Percentiles rank a stretch among this genome's conserved stretches.
Conservation (phyloP, 306 rosid species). For the Begonia loranthoides region DNA sequence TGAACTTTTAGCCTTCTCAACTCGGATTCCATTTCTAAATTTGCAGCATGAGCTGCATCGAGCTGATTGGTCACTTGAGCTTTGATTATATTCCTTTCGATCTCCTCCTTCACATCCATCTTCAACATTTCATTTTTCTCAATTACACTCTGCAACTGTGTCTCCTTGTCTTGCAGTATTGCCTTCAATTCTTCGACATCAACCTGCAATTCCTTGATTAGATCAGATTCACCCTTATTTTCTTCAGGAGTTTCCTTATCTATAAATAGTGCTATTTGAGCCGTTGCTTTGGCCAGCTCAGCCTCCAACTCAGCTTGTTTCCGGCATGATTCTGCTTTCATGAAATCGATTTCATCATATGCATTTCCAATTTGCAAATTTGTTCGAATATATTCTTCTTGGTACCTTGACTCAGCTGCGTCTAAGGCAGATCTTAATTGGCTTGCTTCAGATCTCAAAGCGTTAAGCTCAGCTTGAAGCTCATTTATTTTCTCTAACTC, state of each 20-base stretch:
- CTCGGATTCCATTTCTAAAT: constrained; percentile 64
- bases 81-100: constrained; percentile 24
- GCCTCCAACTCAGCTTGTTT: constrained; percentile 37
- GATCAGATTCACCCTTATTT: not conserved
- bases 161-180: constrained; percentile 35
- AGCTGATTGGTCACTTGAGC: constrained; percentile 26
- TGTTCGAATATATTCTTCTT: no score
- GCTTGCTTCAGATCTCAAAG: no score
- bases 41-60: constrained; percentile 46
- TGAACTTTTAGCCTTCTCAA: constrained; percentile 76
- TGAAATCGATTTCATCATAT: no score
- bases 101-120: constrained; percentile 30
- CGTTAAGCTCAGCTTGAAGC: no score
- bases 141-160: constrained; percentile 39
- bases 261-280: constrained; percentile 27
- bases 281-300: constrained; percentile 31
- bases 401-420: no score
- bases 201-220: constrained; percentile 35
- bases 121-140: constrained; percentile 51
- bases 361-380: no score
- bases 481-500: constrained; percentile 30
- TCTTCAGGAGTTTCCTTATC: constrained; percentile 1
- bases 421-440: no score
- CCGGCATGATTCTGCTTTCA: constrained; percentile 34
- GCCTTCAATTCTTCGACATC: constrained; percentile 7